Evolutionary conservation across 192 early-diverging fungal species (phyloP).

Genomic region (Backusella australiensis): DNA sequence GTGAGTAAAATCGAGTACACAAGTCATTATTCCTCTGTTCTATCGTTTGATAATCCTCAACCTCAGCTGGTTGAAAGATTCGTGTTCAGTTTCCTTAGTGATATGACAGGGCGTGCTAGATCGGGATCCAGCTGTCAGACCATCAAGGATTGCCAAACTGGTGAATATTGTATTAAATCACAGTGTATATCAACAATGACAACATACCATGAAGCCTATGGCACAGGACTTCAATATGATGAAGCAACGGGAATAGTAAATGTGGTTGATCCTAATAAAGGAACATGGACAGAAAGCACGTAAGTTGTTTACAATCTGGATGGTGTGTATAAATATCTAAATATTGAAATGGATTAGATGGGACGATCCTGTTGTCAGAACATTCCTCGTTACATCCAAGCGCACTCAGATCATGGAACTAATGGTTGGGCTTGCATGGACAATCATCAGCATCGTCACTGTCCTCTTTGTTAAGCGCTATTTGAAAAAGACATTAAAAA

Average conservation of each 20-base stretch:
- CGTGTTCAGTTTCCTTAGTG: constrained; percentile 45
- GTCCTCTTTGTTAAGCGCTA: constrained; percentile 34
- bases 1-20: constrained; percentile 26
- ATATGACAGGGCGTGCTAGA: constrained; percentile 33
- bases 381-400: constrained; percentile 42
- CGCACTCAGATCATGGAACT: constrained; percentile 41
- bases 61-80: constrained; percentile 42
- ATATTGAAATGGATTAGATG: constrained; percentile 34
- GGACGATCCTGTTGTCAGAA: constrained; percentile 40
- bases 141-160: constrained; percentile 23
- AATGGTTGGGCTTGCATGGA: constrained; percentile 40
- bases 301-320: constrained; percentile 31
- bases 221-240: constrained; percentile 42
- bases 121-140: constrained; percentile 11
- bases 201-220: constrained; percentile 54
- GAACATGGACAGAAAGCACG: constrained; percentile 52
- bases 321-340: background rate
- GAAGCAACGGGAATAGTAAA: constrained; percentile 25
- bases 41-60: constrained; percentile 34
- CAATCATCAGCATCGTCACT: constrained; percentile 21
- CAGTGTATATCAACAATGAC: constrained; percentile 47
- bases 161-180: constrained; percentile 42
- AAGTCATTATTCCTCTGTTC: constrained; percentile 48
- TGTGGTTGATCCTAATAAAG: constrained; percentile 44
- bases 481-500: constrained; percentile 34